Percentiles rank a stretch among this genome's conserved stretches.
These are phyloP conservation scores for Barbarea vulgaris DNA, from an alignment of 345 rosid species.

Conservation along the genomic window DNA sequence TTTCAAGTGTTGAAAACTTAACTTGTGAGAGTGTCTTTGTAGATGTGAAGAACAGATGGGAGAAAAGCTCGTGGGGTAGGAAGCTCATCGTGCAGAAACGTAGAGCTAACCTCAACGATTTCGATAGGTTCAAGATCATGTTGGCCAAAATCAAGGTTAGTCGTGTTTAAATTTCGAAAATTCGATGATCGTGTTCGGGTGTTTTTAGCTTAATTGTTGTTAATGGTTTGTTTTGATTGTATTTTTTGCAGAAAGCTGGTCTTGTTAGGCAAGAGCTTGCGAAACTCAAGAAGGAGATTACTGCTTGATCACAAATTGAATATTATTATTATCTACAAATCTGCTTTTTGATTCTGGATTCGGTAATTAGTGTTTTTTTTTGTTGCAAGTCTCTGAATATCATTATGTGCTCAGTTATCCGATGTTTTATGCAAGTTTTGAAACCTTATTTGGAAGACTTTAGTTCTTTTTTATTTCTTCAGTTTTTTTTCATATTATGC, in stretches of 20 bases:
- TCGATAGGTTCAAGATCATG: constrained; percentile 84
- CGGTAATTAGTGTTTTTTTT: constrained; percentile 20
- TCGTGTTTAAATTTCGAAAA: not conserved
- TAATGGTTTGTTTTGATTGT: not conserved
- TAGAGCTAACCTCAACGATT: constrained; percentile 70
- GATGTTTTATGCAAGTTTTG: constrained; percentile 10
- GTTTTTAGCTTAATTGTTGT: not conserved
- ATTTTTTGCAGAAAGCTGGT: constrained; percentile 51
- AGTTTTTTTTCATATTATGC: not conserved
- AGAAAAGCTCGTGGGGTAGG: constrained; percentile 81
- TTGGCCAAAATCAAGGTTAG: constrained; percentile 75
- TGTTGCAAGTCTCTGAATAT: not conserved
- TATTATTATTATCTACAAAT: not conserved
- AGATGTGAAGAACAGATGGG: constrained; percentile 86
- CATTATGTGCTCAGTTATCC: not conserved
- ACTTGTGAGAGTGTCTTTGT: not conserved
- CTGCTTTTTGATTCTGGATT: constrained; percentile 15
- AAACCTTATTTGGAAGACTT: not conserved
- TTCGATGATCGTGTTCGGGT: not conserved
- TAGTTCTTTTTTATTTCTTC: constrained; percentile 11
- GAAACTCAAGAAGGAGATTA: constrained; percentile 51
- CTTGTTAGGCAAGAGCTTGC: constrained; percentile 60
- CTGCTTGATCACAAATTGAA: constrained; percentile 30
- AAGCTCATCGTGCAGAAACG: constrained; percentile 68
- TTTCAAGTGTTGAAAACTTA: not conserved